These are phyloP conservation scores for Steccherinum ochraceum DNA, from an alignment of 768 basidiomycete species.

Conservation along the genomic window DNA sequence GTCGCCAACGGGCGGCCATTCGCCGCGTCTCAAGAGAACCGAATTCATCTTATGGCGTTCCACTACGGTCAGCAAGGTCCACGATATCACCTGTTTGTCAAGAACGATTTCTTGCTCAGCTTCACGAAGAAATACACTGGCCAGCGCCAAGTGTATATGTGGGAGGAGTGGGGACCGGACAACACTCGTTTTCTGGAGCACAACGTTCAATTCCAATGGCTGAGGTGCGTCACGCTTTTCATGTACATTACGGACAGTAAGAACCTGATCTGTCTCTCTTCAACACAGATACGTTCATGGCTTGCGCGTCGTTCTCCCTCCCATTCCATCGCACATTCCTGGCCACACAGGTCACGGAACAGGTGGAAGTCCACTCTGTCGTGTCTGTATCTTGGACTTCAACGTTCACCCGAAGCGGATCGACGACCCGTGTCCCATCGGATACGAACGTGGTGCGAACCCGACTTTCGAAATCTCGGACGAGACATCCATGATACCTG, in stretches of 20 bases:
- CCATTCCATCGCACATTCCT: background rate
- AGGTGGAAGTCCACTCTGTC: constrained; percentile 17
- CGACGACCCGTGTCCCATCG: constrained; percentile 12
- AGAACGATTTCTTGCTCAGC: constrained; percentile 24
- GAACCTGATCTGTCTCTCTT: no score
- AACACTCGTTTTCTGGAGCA: constrained; percentile 28
- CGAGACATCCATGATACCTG: background rate
- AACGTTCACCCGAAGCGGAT: constrained; percentile 20
- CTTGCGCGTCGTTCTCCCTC: constrained; percentile 27
- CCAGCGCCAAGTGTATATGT: constrained; percentile 16
- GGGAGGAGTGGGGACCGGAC: constrained; percentile 34
- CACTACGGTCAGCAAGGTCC: constrained; percentile 17
- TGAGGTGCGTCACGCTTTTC: constrained; percentile 25
- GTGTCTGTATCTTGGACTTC: constrained; percentile 24
- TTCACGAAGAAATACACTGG: constrained; percentile 4
- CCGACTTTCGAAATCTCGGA: constrained; percentile 1
- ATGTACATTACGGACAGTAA: no score
- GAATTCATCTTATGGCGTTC: constrained; percentile 23
- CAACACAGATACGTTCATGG: constrained; percentile 37
- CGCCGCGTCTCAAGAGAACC: constrained; percentile 13
- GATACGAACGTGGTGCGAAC: background rate
- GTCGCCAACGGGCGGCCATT: constrained; percentile 11
- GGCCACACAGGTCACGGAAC: background rate
- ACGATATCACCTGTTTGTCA: constrained; percentile 26
- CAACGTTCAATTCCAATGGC: constrained; percentile 30